These are phyloP conservation scores for Nymphaea colorata DNA, from an alignment of 164 flowering plant genomes.

Conservation along the genomic window DNA sequence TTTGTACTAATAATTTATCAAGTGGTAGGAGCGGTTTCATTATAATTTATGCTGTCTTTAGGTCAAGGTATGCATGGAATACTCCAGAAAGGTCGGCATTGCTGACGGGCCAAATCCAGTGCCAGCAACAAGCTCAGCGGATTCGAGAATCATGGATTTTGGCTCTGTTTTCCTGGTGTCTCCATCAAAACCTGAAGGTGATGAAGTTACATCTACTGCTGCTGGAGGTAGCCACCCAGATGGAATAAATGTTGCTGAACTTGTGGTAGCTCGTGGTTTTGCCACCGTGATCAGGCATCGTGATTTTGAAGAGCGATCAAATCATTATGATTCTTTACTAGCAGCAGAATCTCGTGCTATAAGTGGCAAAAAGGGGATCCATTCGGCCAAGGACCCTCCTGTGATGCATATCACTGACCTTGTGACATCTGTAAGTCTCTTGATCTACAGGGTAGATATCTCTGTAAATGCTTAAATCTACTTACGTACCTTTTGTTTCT, in stretches of 20 bases:
- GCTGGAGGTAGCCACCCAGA: slow-evolving; percentile 32
- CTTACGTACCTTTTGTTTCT: background rate
- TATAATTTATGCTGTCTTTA: slow-evolving; percentile 7
- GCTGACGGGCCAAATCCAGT: slow-evolving; percentile 40
- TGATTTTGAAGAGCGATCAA: slow-evolving; percentile 97
- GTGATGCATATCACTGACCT: slow-evolving; percentile 78
- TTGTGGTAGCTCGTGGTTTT: slow-evolving; percentile 76
- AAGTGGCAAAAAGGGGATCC: slow-evolving; percentile 72
- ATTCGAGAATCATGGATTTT: slow-evolving; percentile 92
- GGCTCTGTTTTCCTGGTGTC: slow-evolving; percentile 77
- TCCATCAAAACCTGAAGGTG: slow-evolving; percentile 45
- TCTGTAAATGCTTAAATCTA: background rate
- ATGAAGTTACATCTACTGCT: slow-evolving; percentile 33
- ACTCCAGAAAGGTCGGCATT: slow-evolving; percentile 63
- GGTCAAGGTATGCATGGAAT: slow-evolving; percentile 96
- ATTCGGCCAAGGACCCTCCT: slow-evolving; percentile 82
- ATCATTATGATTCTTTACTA: slow-evolving; percentile 78
- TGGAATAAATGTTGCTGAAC: slow-evolving; percentile 71
- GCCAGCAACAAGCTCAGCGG: slow-evolving; percentile 35
- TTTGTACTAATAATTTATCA: no score
- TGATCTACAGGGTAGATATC: background rate
- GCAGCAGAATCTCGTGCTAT: slow-evolving; percentile 87
- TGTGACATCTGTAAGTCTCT: slow-evolving; percentile 36
- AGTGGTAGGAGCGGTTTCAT: no score
- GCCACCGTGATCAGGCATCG: slow-evolving; percentile 76